Percentiles rank a stretch among this genome's conserved stretches.
Evolutionary conservation across 352 stramenopile species (phyloP).

Genomic region (Phytophthora hybrid): DNA sequence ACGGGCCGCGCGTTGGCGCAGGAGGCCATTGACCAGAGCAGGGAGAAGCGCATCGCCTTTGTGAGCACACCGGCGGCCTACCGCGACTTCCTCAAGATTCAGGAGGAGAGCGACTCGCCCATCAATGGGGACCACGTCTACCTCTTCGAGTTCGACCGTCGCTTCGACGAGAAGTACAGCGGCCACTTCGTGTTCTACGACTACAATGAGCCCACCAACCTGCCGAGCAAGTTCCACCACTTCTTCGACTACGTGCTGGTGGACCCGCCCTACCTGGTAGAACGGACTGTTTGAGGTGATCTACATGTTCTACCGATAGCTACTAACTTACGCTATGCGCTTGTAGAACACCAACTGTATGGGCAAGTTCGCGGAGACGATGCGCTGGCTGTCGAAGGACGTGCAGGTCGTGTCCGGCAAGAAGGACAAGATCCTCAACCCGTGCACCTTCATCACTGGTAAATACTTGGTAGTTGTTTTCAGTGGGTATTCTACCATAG

Average conservation of each 20-base stretch:
- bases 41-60: conserved; percentile 55
- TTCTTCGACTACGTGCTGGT: conserved; percentile 71
- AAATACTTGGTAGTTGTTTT: background rate
- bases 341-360: conserved; percentile 63
- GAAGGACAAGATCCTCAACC: conserved; percentile 53
- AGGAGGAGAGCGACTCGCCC: conserved; percentile 39
- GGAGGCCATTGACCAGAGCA: conserved; percentile 64
- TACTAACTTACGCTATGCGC: no score
- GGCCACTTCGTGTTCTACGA: conserved; percentile 68
- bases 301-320: no score
- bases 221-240: conserved; percentile 59
- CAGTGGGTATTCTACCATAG: no score
- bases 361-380: conserved; percentile 65
- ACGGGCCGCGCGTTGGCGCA: conserved; percentile 56
- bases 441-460: conserved; percentile 68
- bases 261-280: conserved; percentile 63
- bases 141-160: conserved; percentile 65
- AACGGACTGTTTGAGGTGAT: background rate
- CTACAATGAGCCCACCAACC: conserved; percentile 60
- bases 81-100: conserved; percentile 52
- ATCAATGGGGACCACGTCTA: conserved; percentile 52
- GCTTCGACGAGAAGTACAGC: conserved; percentile 63
- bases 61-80: conserved; percentile 64
- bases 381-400: conserved; percentile 61
- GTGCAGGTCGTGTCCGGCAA: conserved; percentile 36